phyloP scores from a whole-genome alignment of 2,329 filamentous ascomycete genomes.

The Botryotinia calthae region DNA sequence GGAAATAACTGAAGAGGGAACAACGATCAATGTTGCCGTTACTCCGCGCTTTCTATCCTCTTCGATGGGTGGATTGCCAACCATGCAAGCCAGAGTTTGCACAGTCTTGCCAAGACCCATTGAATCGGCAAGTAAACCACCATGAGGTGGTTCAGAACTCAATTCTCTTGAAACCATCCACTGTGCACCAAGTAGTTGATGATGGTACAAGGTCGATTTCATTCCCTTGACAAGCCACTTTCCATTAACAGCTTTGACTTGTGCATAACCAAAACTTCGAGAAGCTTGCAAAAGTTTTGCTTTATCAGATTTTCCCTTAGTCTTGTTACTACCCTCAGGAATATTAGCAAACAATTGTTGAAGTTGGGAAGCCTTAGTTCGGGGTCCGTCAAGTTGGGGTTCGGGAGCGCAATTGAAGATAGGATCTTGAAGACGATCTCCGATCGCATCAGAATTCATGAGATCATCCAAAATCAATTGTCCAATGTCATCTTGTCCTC shows the following conservation, averaged over 20 bases:
- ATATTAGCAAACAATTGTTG: constrained; percentile 33
- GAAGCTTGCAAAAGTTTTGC: constrained; percentile 41
- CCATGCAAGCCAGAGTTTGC: constrained; percentile 43
- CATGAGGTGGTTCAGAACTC: constrained; percentile 40
- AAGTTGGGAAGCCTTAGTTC: constrained; percentile 31
- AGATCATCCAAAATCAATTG: constrained; percentile 30
- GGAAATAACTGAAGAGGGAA: constrained; percentile 32
- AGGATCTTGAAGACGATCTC: constrained; percentile 29
- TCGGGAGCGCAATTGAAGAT: constrained; percentile 27
- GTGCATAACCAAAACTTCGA: constrained; percentile 43
- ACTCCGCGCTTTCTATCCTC: constrained; percentile 37
- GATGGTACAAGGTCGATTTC: constrained; percentile 45
- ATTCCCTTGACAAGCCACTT: constrained; percentile 50
- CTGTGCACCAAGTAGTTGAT: constrained; percentile 51
- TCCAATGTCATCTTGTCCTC: constrained; percentile 25
- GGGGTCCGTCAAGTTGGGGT: constrained; percentile 24
- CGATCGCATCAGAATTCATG: constrained; percentile 28
- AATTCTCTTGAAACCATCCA: constrained; percentile 57
- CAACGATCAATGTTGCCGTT: constrained; percentile 36
- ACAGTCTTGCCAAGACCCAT: constrained; percentile 67
- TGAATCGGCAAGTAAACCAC: constrained; percentile 59
- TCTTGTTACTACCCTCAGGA: constrained; percentile 26
- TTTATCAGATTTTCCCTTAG: constrained; percentile 38
- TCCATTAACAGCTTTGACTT: constrained; percentile 38
- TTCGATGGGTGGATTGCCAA: constrained; percentile 42